Evolutionary conservation across 129 eudicot species (phyloP).

Genomic region (Apium graveolens): DNA sequence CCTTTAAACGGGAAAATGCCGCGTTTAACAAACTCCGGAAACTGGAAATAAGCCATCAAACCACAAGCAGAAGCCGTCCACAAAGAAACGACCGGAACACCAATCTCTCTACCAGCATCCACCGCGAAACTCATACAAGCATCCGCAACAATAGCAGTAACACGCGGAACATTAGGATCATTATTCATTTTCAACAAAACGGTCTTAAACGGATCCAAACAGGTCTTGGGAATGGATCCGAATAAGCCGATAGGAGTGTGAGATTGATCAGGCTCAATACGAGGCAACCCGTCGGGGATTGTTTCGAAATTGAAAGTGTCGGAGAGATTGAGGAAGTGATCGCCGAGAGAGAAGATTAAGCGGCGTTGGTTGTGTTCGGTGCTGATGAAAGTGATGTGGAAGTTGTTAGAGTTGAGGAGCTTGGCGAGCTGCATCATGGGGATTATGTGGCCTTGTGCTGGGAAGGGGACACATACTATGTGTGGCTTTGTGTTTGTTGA

Average conservation of each 20-base stretch:
- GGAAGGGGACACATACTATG: constrained; percentile 7
- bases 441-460: neutral
- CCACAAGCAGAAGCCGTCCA: constrained; percentile 8
- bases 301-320: neutral
- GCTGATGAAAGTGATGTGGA: constrained; percentile 8
- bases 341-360: neutral
- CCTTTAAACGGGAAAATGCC: constrained; percentile 14
- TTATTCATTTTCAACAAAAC: neutral
- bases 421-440: constrained; percentile 10
- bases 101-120: neutral
- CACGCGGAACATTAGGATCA: neutral
- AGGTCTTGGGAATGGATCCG: neutral
- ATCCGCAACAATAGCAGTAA: neutral
- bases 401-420: neutral
- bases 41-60: constrained; percentile 8
- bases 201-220: neutral
- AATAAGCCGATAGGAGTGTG: neutral
- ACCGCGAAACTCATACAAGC: neutral
- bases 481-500: neutral
- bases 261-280: neutral
- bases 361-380: constrained; percentile 2
- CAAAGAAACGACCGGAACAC: neutral
- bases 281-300: neutral
- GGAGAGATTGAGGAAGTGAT: neutral
- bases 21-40: neutral